Base-by-base conservation (phyloP, 116 monocot genomes). In the Iris pallida region DNA sequence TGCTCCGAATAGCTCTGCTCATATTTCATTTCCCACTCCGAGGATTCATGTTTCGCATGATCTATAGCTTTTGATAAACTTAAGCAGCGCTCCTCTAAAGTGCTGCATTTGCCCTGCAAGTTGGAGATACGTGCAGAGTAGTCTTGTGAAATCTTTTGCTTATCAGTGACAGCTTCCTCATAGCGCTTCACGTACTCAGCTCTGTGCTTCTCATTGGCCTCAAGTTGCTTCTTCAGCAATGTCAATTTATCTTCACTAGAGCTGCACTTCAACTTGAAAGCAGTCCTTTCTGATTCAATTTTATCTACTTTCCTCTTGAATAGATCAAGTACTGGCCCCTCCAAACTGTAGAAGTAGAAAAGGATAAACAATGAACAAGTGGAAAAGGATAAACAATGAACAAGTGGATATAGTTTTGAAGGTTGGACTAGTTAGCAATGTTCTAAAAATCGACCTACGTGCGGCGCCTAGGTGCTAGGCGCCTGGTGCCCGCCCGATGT, bases 121-220 rank as follows among this genome's bases (percentile, higher is more conserved):
- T 89, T 87, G 58, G 89, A 43, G 49, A 92, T 68, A 63, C 78
- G 87, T 58, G 59, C 67, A 52, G 75, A 70, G 52, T 89, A 87
- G 57, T 97, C 96, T 59, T 85, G 78, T 13, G 92, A 71, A 42
- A 87, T 55, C 68, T 69, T 85, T 71, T 86, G 76, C 74, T 90
- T 97, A 75, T 92, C 89, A 64, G 20, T 71, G 17, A 89, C 76
- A 40, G 94, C 89, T 53, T 87, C 85, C 58, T 92, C 92, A 57
- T 92, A 97, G 5, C 85, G 82, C 71, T 83, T 85, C 82, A 89
- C 64, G 57, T 92, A 92, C 46, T 97, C 87, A 54, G 78, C 71
- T 63, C 77, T 89, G 54, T 92, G 87, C 64, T 83, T 87, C 68
- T 97, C 96, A 77, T 75, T 89, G 20, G 92, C 73, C 19, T 89